Percentiles rank a stretch among this genome's conserved stretches.
These are phyloP conservation scores for Diaporthe velutina DNA, from an alignment of 2,329 filamentous ascomycete species.

Conservation along the genomic window DNA sequence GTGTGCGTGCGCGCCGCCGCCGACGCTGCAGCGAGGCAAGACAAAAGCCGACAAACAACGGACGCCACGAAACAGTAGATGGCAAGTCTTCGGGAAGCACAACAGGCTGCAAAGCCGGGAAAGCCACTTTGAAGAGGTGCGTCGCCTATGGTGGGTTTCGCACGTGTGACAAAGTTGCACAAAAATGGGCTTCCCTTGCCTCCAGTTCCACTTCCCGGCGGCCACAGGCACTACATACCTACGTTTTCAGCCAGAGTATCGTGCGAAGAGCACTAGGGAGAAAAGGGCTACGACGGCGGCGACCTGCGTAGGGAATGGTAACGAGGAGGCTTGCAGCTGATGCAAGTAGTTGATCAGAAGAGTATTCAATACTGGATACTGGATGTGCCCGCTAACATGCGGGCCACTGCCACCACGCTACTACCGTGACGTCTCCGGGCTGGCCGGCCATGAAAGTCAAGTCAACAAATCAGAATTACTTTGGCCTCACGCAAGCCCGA, in stretches of 20 bases:
- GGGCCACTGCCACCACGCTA: background rate
- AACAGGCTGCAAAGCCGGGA: background rate
- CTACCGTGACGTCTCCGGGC: slow-evolving; percentile 15
- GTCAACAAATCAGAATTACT: background rate
- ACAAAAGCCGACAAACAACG: slow-evolving; percentile 21
- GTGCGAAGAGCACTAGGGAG: background rate
- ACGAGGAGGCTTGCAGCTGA: slow-evolving; percentile 31
- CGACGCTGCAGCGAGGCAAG: slow-evolving; percentile 11
- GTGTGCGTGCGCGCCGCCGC: slow-evolving; percentile 2
- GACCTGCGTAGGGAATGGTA: background rate
- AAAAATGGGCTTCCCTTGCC: background rate
- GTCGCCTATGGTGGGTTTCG: slow-evolving; percentile 4
- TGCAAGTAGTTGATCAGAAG: slow-evolving; percentile 4
- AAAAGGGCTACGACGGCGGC: slow-evolving; percentile 23
- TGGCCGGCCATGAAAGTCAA: slow-evolving; percentile 18
- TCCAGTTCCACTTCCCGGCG: slow-evolving; percentile 15
- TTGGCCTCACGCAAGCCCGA: slow-evolving; percentile 20
- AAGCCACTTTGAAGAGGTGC: background rate
- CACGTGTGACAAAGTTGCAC: slow-evolving; percentile 17
- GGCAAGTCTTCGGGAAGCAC: slow-evolving; percentile 22
- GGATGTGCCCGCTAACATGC: background rate
- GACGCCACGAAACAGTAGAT: slow-evolving; percentile 12
- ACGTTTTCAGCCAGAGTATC: background rate
- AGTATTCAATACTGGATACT: background rate
- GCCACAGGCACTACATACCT: slow-evolving; percentile 29